phyloP scores from a whole-genome alignment of 805 yeast genomes.

The Ogataea allantospora region DNA sequence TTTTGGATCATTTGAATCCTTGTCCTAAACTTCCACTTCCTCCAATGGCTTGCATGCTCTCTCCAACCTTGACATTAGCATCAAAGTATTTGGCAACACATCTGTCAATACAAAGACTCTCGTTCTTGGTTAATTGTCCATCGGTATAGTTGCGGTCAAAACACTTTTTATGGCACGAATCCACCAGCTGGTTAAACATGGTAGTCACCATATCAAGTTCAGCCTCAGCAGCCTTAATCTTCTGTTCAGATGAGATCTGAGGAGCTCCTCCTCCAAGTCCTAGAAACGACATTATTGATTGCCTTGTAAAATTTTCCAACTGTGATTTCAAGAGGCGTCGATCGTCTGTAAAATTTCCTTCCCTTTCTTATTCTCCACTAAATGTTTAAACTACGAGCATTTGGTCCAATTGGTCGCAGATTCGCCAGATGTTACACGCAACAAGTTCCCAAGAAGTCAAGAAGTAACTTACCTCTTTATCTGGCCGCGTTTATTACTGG shows the following conservation, averaged over 20 bases:
- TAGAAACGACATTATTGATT: slow-evolving; percentile 56
- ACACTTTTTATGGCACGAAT: slow-evolving; percentile 86
- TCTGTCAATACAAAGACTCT: slow-evolving; percentile 87
- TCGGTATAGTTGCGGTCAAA: slow-evolving; percentile 64
- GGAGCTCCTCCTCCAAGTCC: slow-evolving; percentile 79
- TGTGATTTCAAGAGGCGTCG: slow-evolving; percentile 6
- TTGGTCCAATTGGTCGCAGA: slow-evolving; percentile 5
- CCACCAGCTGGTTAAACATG: slow-evolving; percentile 90
- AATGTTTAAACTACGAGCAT: slow-evolving; percentile 2
- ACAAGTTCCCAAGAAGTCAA: neutral
- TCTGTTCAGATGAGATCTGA: slow-evolving; percentile 69
- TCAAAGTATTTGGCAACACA: slow-evolving; percentile 95
- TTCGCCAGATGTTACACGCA: slow-evolving; percentile 3
- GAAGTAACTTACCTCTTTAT: slow-evolving; percentile 1
- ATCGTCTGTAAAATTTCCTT: slow-evolving; percentile 3
- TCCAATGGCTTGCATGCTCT: slow-evolving; percentile 45
- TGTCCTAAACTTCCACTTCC: slow-evolving; percentile 34
- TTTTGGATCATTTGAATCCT: slow-evolving; percentile 10
- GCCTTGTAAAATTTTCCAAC: slow-evolving; percentile 12
- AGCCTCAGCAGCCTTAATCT: slow-evolving; percentile 89
- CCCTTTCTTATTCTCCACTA: slow-evolving; percentile 1
- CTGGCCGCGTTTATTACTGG: slow-evolving; percentile 27
- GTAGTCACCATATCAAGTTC: slow-evolving; percentile 97
- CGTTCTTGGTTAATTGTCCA: slow-evolving; percentile 74
- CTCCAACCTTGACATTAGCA: slow-evolving; percentile 92